Percentiles rank a stretch among this genome's conserved stretches.
These are phyloP conservation scores for Colletotrichum kahawae DNA, from an alignment of 2,329 filamentous ascomycete genomes.

Conservation along the genomic window DNA sequence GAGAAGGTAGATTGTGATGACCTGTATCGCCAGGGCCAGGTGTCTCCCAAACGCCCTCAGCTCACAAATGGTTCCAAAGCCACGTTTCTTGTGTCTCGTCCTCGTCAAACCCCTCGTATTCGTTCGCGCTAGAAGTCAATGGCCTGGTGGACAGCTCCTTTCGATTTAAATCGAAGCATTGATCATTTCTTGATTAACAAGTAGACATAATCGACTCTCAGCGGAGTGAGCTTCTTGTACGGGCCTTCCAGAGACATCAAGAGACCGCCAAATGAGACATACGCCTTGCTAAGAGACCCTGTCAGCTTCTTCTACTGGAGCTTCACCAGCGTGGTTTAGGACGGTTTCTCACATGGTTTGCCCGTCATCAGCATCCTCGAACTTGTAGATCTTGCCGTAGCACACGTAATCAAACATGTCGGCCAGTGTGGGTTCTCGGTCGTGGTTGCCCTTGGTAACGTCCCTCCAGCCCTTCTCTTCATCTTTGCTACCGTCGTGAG, in stretches of 20 bases:
- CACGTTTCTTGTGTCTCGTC: neutral
- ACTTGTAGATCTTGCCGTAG: slow-evolving; percentile 87
- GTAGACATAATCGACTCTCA: slow-evolving; percentile 94
- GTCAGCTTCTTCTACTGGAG: neutral
- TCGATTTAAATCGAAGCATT: neutral
- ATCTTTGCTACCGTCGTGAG: slow-evolving; percentile 83
- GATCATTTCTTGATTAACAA: slow-evolving; percentile 87
- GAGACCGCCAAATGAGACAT: slow-evolving; percentile 91
- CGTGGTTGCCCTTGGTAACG: slow-evolving; percentile 53
- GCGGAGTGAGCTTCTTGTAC: slow-evolving; percentile 90
- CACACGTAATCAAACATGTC: slow-evolving; percentile 90
- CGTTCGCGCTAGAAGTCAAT: neutral
- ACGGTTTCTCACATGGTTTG: slow-evolving; percentile 77
- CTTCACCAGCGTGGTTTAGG: neutral
- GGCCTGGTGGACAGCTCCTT: neutral
- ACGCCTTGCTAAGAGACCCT: slow-evolving; percentile 75
- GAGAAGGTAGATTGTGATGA: neutral
- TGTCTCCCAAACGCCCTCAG: neutral
- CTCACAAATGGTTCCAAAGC: neutral
- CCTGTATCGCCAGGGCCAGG: neutral
- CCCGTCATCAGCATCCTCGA: slow-evolving; percentile 79
- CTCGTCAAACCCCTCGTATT: neutral
- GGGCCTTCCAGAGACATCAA: slow-evolving; percentile 91
- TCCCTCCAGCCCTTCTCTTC: slow-evolving; percentile 84
- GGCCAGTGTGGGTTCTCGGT: slow-evolving; percentile 66